Evolutionary conservation across 1,284 basidiomycete species (phyloP).

Genomic region (Rhodotorula glutinis): DNA sequence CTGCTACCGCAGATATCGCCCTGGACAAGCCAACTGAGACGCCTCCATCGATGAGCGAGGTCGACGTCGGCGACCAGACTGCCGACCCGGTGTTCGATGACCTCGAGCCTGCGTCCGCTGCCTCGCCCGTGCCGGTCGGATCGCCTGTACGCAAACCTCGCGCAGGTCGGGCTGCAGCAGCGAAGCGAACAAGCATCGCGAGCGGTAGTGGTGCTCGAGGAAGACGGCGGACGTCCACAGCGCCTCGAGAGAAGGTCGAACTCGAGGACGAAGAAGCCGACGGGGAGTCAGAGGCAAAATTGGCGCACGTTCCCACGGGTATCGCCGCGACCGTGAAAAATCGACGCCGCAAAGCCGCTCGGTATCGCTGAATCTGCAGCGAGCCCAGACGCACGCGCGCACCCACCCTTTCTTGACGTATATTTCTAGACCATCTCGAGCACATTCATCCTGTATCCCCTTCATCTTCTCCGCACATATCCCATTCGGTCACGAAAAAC

Average conservation of each 20-base stretch:
- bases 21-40: not conserved
- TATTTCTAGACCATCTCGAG: not conserved
- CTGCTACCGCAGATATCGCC: not conserved
- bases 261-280: no score
- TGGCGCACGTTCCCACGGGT: not conserved
- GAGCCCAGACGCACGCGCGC: no score
- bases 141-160: not conserved
- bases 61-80: not conserved
- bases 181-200: not conserved
- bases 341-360: slow-evolving; percentile 23
- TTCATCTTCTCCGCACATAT: not conserved
- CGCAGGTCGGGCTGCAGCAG: not conserved
- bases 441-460: not conserved
- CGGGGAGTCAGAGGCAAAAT: not conserved
- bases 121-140: no score
- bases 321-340: slow-evolving; percentile 28
- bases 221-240: no score
- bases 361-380: not conserved
- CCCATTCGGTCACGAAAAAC: not conserved
- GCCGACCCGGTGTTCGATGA: no score
- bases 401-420: no score
- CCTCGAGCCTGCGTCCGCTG: no score
- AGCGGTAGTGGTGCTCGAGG: no score
- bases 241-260: no score
- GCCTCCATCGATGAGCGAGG: not conserved